A percentile compares a stretch with the other conserved stretches of the same genome.
These are phyloP conservation scores for Pythium rishiriense DNA, from an alignment of 352 stramenopile species.

Conservation along the genomic window DNA sequence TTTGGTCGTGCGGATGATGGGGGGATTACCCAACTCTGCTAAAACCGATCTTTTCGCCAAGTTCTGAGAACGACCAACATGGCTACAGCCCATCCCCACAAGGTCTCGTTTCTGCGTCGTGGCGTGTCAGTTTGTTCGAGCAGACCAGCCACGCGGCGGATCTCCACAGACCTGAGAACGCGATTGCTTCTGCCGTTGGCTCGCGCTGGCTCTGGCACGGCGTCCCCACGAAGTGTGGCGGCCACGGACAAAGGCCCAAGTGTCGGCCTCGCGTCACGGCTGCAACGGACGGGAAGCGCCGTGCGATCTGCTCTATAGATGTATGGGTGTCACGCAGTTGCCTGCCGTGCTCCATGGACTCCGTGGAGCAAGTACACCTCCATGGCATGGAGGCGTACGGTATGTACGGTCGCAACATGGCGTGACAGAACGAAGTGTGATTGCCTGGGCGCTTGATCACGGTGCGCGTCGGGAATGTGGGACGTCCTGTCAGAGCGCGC, in stretches of 20 bases:
- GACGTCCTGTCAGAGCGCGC: not conserved
- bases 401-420: not conserved
- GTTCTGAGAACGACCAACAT: constrained; percentile 12
- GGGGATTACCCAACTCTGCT: not conserved
- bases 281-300: too few relatives aligned
- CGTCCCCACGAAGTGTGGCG: too few relatives aligned
- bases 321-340: too few relatives aligned
- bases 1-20: not conserved
- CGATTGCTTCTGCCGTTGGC: too few relatives aligned
- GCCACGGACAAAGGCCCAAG: too few relatives aligned
- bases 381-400: not conserved
- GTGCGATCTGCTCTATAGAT: too few relatives aligned
- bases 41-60: not conserved
- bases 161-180: too few relatives aligned
- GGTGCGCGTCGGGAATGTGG: not conserved
- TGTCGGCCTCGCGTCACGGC: too few relatives aligned
- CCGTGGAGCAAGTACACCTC: too few relatives aligned
- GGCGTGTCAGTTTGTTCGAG: not conserved
- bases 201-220: too few relatives aligned
- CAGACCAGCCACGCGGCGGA: not conserved
- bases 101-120: not conserved
- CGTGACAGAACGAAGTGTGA: not conserved
- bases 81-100: constrained; percentile 5
- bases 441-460: not conserved
- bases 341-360: too few relatives aligned